Percentiles rank a stretch among this genome's conserved stretches.
Conservation (phyloP, 1,284 basidiomycete genomes). For the Trichosporon sp. region DNA sequence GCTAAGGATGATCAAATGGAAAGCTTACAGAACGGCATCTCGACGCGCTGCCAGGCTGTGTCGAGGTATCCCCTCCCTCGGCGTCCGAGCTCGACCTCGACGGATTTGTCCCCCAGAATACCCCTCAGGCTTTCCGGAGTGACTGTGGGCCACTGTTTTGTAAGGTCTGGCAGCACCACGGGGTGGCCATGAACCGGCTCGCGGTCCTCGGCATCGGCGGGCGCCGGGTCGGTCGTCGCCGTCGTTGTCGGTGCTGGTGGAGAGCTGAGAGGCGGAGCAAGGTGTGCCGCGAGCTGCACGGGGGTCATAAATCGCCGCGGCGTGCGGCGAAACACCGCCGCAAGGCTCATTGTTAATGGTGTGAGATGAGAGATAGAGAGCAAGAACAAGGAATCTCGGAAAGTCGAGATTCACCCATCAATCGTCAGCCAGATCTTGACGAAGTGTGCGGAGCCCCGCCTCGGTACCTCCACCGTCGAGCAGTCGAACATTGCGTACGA, state of each 20-base stretch:
- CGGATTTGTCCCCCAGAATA: slow-evolving; percentile 39
- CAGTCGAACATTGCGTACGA: background rate
- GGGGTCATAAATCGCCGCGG: background rate
- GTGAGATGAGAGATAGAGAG: background rate
- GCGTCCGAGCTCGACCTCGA: slow-evolving; percentile 49
- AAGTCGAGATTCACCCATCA: background rate
- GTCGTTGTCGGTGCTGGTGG: background rate
- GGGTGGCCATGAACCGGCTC: slow-evolving; percentile 26
- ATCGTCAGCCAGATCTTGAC: background rate
- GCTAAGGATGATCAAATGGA: slow-evolving; percentile 31
- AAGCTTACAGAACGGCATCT: slow-evolving; percentile 41
- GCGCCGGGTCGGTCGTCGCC: background rate
- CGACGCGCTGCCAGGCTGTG: slow-evolving; percentile 41
- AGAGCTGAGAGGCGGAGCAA: background rate
- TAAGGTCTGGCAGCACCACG: slow-evolving; percentile 38
- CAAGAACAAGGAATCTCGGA: background rate
- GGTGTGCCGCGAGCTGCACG: background rate
- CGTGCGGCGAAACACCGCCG: background rate
- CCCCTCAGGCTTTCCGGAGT: slow-evolving; percentile 38
- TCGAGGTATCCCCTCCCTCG: slow-evolving; percentile 49
- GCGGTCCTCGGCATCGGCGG: background rate
- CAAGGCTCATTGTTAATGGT: background rate
- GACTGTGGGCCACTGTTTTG: slow-evolving; percentile 37
- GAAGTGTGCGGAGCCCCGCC: slow-evolving; percentile 2
- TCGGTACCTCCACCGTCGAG: background rate